Evolutionary conservation across 2,329 filamentous ascomycete genomes (phyloP).

Genomic region (Talaromyces sp.): DNA sequence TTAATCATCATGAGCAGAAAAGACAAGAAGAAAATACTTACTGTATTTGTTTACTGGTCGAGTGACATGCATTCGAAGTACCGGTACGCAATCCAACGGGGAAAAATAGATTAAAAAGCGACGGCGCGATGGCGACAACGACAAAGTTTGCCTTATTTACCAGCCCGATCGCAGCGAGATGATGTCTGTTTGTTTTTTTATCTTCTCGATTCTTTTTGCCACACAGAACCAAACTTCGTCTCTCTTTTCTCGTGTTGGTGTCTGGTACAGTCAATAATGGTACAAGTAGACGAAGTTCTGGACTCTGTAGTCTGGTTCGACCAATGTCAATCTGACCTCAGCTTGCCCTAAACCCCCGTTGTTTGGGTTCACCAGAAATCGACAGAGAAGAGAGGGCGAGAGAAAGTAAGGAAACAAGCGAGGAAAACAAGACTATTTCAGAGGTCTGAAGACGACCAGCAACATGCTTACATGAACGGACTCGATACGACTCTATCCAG

Average conservation of each 20-base stretch:
- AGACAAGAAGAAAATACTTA: neutral
- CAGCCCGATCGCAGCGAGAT: neutral
- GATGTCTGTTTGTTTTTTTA: neutral
- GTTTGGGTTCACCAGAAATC: slow-evolving; percentile 1
- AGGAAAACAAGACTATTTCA: neutral
- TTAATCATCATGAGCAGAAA: neutral
- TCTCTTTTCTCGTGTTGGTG: neutral
- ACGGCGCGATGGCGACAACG: neutral
- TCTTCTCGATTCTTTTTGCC: neutral
- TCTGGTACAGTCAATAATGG: neutral
- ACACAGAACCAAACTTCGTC: neutral
- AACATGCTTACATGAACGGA: neutral
- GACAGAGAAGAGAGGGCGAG: neutral
- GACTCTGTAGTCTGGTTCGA: slow-evolving; percentile 4
- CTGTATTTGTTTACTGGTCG: neutral
- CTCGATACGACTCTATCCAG: neutral
- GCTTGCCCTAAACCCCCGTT: slow-evolving; percentile 16
- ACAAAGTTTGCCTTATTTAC: neutral
- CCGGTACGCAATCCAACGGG: neutral
- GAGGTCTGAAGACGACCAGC: neutral
- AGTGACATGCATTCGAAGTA: neutral
- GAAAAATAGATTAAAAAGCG: neutral
- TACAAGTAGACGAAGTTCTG: neutral
- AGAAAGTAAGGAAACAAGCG: neutral
- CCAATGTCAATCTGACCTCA: slow-evolving; percentile 17